Evolutionary conservation across 108 stramenopile genomes (phyloP).

Genomic region (Chaetoceros muelleri): DNA sequence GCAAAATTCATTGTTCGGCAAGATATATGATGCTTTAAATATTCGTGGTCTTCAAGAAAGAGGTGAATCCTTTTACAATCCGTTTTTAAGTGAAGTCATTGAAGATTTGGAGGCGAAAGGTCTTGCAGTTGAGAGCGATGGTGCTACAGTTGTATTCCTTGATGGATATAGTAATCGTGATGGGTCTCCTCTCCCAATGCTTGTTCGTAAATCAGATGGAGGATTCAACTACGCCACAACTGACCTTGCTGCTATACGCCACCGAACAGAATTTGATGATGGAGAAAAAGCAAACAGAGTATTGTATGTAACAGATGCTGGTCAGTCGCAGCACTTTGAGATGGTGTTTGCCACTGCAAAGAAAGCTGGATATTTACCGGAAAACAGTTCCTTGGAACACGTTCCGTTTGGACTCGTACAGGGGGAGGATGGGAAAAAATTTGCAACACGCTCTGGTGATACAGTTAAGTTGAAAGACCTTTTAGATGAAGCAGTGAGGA

Average conservation of each 20-base stretch:
- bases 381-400: constrained; percentile 75
- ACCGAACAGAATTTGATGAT: constrained; percentile 58
- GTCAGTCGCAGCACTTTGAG: constrained; percentile 91
- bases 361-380: constrained; percentile 62
- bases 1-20: neutral
- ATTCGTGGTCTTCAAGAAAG: constrained; percentile 62
- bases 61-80: constrained; percentile 98
- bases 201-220: constrained; percentile 94
- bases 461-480: constrained; percentile 97
- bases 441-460: constrained; percentile 94
- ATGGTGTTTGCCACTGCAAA: constrained; percentile 90
- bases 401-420: constrained; percentile 98
- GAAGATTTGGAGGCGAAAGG: constrained; percentile 68
- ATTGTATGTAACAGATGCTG: constrained; percentile 94
- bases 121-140: constrained; percentile 76
- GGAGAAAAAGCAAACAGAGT: constrained; percentile 81
- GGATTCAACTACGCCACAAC: constrained; percentile 98
- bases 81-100: constrained; percentile 69
- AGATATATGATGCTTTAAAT: constrained; percentile 71
- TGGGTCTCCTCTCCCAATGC: constrained; percentile 77
- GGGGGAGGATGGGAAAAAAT: constrained; percentile 97
- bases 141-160: constrained; percentile 77
- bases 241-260: constrained; percentile 92
- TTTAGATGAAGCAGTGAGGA: constrained; percentile 86
- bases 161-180: constrained; percentile 78